These are phyloP conservation scores for Penicillium diatomitis DNA, from an alignment of 495 filamentous ascomycete species.

Conservation along the genomic window DNA sequence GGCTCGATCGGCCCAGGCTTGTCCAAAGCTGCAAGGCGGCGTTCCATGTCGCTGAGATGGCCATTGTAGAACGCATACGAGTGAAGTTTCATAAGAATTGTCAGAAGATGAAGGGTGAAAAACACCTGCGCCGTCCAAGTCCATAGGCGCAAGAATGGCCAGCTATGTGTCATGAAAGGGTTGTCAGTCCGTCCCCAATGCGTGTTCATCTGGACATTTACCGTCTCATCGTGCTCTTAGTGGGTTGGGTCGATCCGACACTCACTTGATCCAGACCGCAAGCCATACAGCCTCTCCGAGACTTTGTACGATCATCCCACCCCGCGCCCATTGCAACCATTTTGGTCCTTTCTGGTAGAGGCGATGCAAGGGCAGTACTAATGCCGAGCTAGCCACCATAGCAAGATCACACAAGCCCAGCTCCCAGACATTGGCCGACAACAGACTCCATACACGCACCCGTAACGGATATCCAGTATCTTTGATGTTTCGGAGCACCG, in stretches of 20 bases:
- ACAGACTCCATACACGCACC: slow-evolving; percentile 75
- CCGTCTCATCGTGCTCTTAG: no score
- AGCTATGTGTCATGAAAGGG: slow-evolving; percentile 32
- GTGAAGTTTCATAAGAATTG: slow-evolving; percentile 96
- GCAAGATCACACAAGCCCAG: slow-evolving; percentile 70
- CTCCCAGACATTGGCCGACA: slow-evolving; percentile 81
- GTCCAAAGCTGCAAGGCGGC: slow-evolving; percentile 70
- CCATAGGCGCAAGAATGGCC: slow-evolving; percentile 85
- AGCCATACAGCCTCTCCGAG: slow-evolving; percentile 75
- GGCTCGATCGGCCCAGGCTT: slow-evolving; percentile 59
- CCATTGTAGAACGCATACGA: slow-evolving; percentile 98
- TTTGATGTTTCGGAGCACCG: slow-evolving; percentile 82
- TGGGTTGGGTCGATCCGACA: not conserved
- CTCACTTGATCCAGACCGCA: slow-evolving; percentile 67
- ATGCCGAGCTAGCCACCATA: slow-evolving; percentile 70
- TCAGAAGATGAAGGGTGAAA: slow-evolving; percentile 81
- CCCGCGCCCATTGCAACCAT: slow-evolving; percentile 60
- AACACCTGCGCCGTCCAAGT: slow-evolving; percentile 94
- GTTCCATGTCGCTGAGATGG: slow-evolving; percentile 79
- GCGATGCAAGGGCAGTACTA: slow-evolving; percentile 66
- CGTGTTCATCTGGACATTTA: no score
- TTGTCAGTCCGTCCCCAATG: no score
- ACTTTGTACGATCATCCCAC: slow-evolving; percentile 75
- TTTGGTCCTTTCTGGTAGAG: slow-evolving; percentile 48
- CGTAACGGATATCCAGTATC: slow-evolving; percentile 82